These are phyloP conservation scores for Moricandia moricandioides DNA, from an alignment of 345 rosid genomes.

Conservation along the genomic window DNA sequence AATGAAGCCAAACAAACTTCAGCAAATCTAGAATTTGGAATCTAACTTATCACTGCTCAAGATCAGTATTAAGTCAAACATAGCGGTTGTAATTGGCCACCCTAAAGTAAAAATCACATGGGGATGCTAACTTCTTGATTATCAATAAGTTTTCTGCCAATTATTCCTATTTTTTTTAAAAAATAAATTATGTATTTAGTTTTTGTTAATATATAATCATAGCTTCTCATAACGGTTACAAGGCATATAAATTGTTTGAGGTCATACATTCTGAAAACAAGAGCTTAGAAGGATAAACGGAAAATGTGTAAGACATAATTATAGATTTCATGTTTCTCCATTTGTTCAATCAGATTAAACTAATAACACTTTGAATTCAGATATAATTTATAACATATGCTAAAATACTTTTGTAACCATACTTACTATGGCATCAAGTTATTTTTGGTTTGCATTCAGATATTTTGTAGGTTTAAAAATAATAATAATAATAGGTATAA, in stretches of 20 bases:
- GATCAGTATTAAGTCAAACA: conserved; percentile 27
- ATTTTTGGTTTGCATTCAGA: too few relatives aligned
- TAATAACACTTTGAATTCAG: too few relatives aligned
- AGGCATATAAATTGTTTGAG: not conserved
- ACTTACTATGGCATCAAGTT: too few relatives aligned
- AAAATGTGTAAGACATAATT: not conserved
- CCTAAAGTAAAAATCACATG: conserved; percentile 28
- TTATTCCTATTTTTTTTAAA: not conserved
- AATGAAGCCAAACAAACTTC: not conserved
- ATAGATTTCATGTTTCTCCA: too few relatives aligned
- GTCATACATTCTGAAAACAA: not conserved
- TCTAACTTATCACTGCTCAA: not conserved
- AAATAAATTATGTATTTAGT: not conserved
- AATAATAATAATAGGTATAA: too few relatives aligned
- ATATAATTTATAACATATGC: too few relatives aligned
- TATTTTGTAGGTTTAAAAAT: too few relatives aligned
- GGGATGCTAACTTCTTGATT: conserved; percentile 7
- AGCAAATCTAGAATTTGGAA: conserved; percentile 8
- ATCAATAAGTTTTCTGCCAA: not conserved
- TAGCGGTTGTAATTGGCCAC: conserved; percentile 34
- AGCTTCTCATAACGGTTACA: not conserved
- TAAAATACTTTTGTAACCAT: too few relatives aligned
- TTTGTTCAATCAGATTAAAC: not conserved
- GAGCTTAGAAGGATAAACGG: not conserved
- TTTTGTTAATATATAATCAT: too few relatives aligned